Base-by-base conservation (phyloP, 768 basidiomycete species). In the Suillus variegatus region DNA sequence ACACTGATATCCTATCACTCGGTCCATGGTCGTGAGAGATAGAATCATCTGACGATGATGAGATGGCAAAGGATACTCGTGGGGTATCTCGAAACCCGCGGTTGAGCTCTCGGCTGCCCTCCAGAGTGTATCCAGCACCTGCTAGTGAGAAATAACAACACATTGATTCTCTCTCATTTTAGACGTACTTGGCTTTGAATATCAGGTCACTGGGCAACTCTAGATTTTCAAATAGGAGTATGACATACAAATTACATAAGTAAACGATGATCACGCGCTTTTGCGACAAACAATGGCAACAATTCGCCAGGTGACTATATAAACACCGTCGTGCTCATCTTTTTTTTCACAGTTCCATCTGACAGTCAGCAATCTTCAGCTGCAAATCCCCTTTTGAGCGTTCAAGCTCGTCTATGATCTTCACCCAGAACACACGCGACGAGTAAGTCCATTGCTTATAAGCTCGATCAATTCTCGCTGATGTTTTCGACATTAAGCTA, bases 341-440 rank as follows among this genome's bases (percentile, higher is more conserved):
- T 14, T 22, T 61, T 56, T 32, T 51, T 65, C 18, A 18, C 38
- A 22, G 20, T 52, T 36, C 18, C 55, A 1, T 55, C 54, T n/a
- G 20, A 35, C 54, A 55, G 35, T 6, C 36, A 57, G 52, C 63
- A 56, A 60, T 20, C 28, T 63, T 10, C 60, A 12, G 12, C 55
- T 25, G 35, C 58, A 68, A 35, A 41, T 40, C 10, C 41, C 12
- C 22, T 46, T n/a, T 58, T 64, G 72, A 75, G 75, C 72, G 65
- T 43, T 63, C 51, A 60, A 66, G 76, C 77, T 77, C 67, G 83
- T 85, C 78, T 82, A 94, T 94, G 92, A 83, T 86, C 80, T 94
- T 89, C 86, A 91, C 91, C 73, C 86, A 91, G 77, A 88, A 85
- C 84, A 94, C 92, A 77, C 87, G 92, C 73, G 92, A 94, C 92